Evolutionary conservation across 2,329 filamentous ascomycete genomes (phyloP), one percentile per base, ranked within the genome.

Genomic region (Colletotrichum musicola): DNA sequence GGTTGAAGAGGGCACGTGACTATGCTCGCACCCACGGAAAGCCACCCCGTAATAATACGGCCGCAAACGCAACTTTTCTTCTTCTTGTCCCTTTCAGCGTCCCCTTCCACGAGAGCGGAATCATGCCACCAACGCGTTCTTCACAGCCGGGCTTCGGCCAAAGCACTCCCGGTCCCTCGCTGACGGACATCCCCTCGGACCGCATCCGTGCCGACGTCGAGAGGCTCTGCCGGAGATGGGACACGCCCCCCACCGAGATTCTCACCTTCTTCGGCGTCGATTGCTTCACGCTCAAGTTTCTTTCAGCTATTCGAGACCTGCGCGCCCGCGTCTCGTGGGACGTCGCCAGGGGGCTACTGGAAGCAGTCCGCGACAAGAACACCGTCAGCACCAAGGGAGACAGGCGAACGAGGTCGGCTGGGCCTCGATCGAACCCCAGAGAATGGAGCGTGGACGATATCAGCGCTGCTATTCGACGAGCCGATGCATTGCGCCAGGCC

Each of bases 211-310:
- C n/a, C 6, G 56, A 59, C 14, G 9, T 59, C 6, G 56, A 59
- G 27, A 20, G 13, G 3, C 25, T 59, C 14, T 59, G 56, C 44
- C 22, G 27, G 25, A 59, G 49, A 35, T 59, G 56, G 56, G 27
- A 49, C 42, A 44, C 49, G 20, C 46, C 56, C 42, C 14, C 14
- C 27, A 20, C 27, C 16, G 27, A 49, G n/a, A 38, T 59, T n/a
- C 22, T 49, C 18, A 10, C 13, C n/a, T 59, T 59, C 18, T 59
- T 59, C 25, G 56, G 56, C 56, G 13, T 22, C 12, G 56, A 35
- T 7, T 4, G 25, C 27, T 25, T 59, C 44, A 38, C 42, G 4
- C 22, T 25, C 16, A 59, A 59, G 13, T 49, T 59, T 14, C 42
- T 59, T n/a, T 49, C 56, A 5, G 25, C 16, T 1, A 25, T 59